Base-by-base conservation (phyloP, 2,329 filamentous ascomycete species). In the Rhynchosporium graminicola region DNA sequence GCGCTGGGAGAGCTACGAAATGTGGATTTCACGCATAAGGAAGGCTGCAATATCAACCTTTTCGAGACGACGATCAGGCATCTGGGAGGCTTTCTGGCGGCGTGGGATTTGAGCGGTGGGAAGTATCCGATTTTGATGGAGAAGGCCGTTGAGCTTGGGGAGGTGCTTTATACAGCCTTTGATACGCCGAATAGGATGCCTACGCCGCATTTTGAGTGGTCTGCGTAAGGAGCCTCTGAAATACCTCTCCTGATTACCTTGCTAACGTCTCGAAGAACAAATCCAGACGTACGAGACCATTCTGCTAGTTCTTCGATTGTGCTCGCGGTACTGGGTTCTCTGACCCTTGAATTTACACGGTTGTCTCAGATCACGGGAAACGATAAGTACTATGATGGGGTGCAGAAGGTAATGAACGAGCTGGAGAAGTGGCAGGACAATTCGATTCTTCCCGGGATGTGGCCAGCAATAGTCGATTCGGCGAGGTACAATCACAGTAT, bases 1-100 rank as follows among this genome's bases (percentile, higher is more conserved):
- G 91, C 91, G 1, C 83, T 91, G 57, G 80, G 83, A 50, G 86
- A 83, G 6, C 84, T 92, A 28, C 81, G 80, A 60, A 78, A 84
- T 6, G 93, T 97, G 13, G 65, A 71, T 57, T 72, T 71, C 31
- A 70, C 67, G 15, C 47, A 66, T 55, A 72, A 67, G n/a, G 63
- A 68, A 38, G 67, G 63, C 0, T 70, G 68, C 38, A 63, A 67
- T 45, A 67, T 76, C 46, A 77, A 76, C 61, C 68, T 77, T 13
- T 77, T 77, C 58, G 76, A 77, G 65, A 77, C 75, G 5, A 77
- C 74, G 1, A 77, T 77, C 57, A 68, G 76, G 45, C 75, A 77
- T 64, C 65, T 77, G 10, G 76, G 76, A 13, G 76, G 76, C 0
- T 60, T 77, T 60, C 66, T 77, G 10, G 70, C 68, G 5, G 76